Base-by-base conservation (phyloP, 495 filamentous ascomycete genomes). In the Pseudevernia furfuracea region DNA sequence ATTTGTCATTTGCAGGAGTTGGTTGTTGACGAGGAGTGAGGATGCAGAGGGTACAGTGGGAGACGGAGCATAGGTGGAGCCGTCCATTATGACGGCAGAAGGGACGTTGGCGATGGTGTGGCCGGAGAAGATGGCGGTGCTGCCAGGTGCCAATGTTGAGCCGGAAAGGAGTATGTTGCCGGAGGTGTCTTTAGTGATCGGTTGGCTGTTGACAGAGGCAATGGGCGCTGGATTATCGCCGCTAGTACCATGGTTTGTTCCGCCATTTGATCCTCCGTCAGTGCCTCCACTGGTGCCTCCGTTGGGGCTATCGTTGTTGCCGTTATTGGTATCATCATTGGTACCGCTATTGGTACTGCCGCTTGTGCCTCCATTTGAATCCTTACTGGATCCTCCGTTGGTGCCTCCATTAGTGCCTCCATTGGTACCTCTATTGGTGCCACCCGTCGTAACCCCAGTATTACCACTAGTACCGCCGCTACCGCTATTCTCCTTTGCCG, bases 11-110 rank as follows among this genome's bases (percentile, higher is more conserved):
- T 62, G 64, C 30, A 66, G 46, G 2, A 66, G 49, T 44, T 48
- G 59, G 37, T 67, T 69, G 61, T 69, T 69, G 21, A 68, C 63
- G 60, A 69, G 71, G 25, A 67, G 61, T 14, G 68, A 60, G 30
- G 44, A 19, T 30, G 48, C 30, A 15, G 36, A 41, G 65, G 55
- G 58, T 65, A 9, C 67, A 66, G 14, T 67, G 59, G 28, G 66
- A 52, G 32, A 70, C 62, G 37, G 68, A 62, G 59, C 72, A 68
- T 67, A 72, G 65, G 67, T 70, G 63, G 4, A 69, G 66, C 65
- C 60, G 9, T 67, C 65, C n/a, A 67, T 15, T 41, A 67, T 23
- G 38, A 63, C 43, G n/a, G 62, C 28, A 23, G 25, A 30, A 8
- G 60, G 59, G 17, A 32, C 60, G 30, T 67, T 67, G 15, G 57